Evolutionary conservation across 495 filamentous ascomycete genomes (phyloP).

Genomic region (Durotheca rogersii): DNA sequence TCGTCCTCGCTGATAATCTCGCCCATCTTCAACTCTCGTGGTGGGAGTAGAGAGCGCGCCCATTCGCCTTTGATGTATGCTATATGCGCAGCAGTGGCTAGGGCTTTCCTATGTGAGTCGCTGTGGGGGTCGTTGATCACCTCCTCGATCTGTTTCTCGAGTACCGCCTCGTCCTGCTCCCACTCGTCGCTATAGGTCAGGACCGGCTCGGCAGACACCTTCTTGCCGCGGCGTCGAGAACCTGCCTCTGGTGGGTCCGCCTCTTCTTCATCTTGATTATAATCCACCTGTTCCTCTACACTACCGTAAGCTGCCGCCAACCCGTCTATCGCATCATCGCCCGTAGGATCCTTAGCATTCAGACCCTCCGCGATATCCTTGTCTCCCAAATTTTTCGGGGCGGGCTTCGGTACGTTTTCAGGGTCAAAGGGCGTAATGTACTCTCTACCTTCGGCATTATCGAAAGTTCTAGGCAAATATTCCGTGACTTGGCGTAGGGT

Average conservation of each 20-base stretch:
- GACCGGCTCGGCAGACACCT: constrained; percentile 15
- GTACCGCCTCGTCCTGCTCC: constrained; percentile 48
- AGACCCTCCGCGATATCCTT: constrained; percentile 33
- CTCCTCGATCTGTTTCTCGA: constrained; percentile 53
- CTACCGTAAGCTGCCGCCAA: constrained; percentile 28
- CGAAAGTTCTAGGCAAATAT: constrained; percentile 32
- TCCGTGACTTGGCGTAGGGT: constrained; percentile 32
- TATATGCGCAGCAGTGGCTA: constrained; percentile 44
- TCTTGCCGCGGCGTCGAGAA: constrained; percentile 25
- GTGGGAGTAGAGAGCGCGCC: constrained; percentile 33
- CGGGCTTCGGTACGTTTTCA: constrained; percentile 19
- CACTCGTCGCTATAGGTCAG: constrained; percentile 49
- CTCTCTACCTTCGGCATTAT: constrained; percentile 27
- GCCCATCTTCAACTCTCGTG: constrained; percentile 39
- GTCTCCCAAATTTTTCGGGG: constrained; percentile 18
- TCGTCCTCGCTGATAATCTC: constrained; percentile 69
- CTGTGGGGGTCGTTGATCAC: constrained; percentile 50
- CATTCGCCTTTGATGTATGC: constrained; percentile 39
- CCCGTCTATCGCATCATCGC: constrained; percentile 36
- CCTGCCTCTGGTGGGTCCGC: constrained; percentile 13
- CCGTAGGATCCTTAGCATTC: constrained; percentile 37
- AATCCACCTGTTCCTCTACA: constrained; percentile 2
- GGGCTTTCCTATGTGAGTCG: constrained; percentile 46
- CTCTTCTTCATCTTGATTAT: constrained; percentile 16
- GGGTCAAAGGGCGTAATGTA: constrained; percentile 32